Conservation (phyloP, 495 filamentous ascomycete genomes). For the Penicillium cataractarum region DNA sequence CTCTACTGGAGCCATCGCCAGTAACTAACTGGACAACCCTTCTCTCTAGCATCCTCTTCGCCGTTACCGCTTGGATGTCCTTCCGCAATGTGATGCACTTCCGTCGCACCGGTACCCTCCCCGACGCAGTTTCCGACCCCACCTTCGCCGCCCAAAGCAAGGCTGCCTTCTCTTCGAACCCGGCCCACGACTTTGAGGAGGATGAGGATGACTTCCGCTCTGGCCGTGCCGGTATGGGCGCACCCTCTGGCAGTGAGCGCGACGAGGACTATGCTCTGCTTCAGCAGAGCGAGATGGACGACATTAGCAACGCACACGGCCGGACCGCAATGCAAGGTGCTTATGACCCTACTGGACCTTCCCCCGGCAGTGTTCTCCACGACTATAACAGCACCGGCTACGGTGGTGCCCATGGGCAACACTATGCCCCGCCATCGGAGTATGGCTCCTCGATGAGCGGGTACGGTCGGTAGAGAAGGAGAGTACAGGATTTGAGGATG, state of each 20-base stretch:
- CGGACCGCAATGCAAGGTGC: constrained; percentile 41
- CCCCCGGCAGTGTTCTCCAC: constrained; percentile 38
- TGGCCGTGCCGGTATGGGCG: constrained; percentile 38
- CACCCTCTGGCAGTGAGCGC: constrained; percentile 38
- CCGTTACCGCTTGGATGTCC: constrained; percentile 71
- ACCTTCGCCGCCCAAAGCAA: constrained; percentile 54
- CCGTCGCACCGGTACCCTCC: constrained; percentile 73
- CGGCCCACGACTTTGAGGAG: constrained; percentile 52
- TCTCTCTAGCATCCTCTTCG: constrained; percentile 68
- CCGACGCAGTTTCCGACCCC: constrained; percentile 62
- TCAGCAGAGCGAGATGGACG: constrained; percentile 51
- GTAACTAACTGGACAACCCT: constrained; percentile 16
- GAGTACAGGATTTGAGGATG: constrained; percentile 3
- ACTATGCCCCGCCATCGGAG: constrained; percentile 37
- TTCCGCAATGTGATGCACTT: constrained; percentile 79
- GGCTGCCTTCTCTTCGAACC: constrained; percentile 54
- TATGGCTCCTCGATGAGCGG: constrained; percentile 30
- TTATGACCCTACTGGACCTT: constrained; percentile 45
- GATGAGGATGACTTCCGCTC: constrained; percentile 55
- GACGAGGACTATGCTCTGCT: constrained; percentile 53
- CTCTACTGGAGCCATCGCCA: constrained; percentile 1
- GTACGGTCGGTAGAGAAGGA: constrained; percentile 31
- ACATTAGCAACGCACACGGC: constrained; percentile 40
- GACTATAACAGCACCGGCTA: constrained; percentile 52
- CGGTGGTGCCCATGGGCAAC: constrained; percentile 49